A percentile compares a stretch with the other conserved stretches of the same genome.
phyloP scores from a whole-genome alignment of 352 stramenopile species.

The Phytophthora agathidicida region DNA sequence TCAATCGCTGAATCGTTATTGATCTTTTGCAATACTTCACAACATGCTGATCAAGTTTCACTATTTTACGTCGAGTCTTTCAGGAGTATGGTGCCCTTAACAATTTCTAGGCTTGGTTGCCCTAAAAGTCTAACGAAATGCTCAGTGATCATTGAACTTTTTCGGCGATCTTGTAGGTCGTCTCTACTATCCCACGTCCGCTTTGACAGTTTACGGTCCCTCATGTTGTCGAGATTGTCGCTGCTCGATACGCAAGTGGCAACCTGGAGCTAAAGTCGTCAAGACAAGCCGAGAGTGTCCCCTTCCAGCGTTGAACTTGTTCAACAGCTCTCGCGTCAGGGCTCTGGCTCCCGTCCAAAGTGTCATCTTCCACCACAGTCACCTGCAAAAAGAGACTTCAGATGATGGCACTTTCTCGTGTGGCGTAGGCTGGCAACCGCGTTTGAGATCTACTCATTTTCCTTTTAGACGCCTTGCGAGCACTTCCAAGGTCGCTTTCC shows the following conservation, averaged over 20 bases:
- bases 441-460: constrained; percentile 16
- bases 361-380: too few species aligned
- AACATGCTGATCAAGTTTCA: too few species aligned
- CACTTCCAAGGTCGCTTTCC: constrained; percentile 7
- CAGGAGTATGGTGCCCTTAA: too few species aligned
- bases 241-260: constrained; percentile 17
- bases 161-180: too few species aligned
- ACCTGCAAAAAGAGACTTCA: constrained; percentile 5
- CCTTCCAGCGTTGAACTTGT: constrained; percentile 28
- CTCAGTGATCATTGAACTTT: too few species aligned
- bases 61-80: too few species aligned
- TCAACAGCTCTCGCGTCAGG: constrained; percentile 18
- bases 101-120: too few species aligned
- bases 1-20: too few species aligned
- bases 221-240: constrained; percentile 6
- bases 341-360: constrained; percentile 1
- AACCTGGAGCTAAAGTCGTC: constrained; percentile 7
- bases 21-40: too few species aligned
- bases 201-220: constrained; percentile 21
- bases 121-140: too few species aligned
- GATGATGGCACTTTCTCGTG: constrained; percentile 8
- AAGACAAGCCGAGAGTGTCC: background rate
- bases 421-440: background rate
- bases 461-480: constrained; percentile 18
- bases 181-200: background rate